Base-by-base conservation (phyloP, 2,329 filamentous ascomycete genomes). In the Tolypocladium ovalisporum region DNA sequence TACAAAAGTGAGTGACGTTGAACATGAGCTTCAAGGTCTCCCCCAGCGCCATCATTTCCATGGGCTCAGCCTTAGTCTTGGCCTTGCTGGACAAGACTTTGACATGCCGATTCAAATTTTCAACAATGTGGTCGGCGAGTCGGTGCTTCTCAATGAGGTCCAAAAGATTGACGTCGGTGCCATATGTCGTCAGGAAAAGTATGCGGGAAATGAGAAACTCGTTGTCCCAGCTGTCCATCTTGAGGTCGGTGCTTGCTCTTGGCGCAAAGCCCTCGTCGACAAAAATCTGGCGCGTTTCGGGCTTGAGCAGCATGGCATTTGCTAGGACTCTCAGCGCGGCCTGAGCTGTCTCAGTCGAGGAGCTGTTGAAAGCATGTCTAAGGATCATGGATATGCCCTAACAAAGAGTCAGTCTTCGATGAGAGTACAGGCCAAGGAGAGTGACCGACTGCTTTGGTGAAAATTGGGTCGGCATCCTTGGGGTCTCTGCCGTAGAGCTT, bases 11-110 rank as follows among this genome's bases (percentile, higher is more conserved):
- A 1, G 88, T 88, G 56, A 96, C 78, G 70, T 97, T 97, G 78
- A 95, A 97, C 55, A 96, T 74, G 44, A 97, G 79, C 67, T 96
- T 97, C 54, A 94, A 75, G 0, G 88, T 93, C 70, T 97, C 93
- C 10, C 79, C 79, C 40, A 97, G 78, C 0, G 92, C 90, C 83
- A 93, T 84, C 58, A 88, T 84, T 62, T 88, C 84, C 79, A 92
- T 88, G 0, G 82, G 80, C 47, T 82, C 74, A 15, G 62, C 62
- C 13, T 65, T 67, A 29, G 67, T 62, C 52, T 71, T 72, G 52
- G 65, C 64, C n/a, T 67, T 65, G 24, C 61, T 59, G 22, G 65
- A 61, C 10, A 71, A 56, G 4, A 71, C 63, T 56, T 79, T 81
- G 7, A 82, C 82, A 72, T 97, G 92, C 5, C 86, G 84, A 44